Evolutionary conservation across 164 flowering plant species (phyloP), one percentile per base, ranked within the genome.

Genomic region (Annona cherimola): DNA sequence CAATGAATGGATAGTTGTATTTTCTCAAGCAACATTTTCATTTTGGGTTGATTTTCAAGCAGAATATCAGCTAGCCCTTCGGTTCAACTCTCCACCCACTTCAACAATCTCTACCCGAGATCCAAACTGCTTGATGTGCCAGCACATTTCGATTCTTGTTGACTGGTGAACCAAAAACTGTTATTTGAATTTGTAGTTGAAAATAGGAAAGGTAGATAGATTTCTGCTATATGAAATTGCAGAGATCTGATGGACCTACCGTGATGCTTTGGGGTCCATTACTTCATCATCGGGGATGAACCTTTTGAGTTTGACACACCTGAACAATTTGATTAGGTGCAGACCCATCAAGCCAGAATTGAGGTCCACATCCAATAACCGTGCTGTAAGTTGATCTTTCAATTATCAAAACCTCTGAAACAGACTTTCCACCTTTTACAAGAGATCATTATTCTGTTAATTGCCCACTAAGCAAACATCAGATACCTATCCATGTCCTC

Each of bases 381-480:
- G 43, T 26, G 54, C 35, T 4, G 50, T 12, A 41, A 4, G 50
- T 72, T 73, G 69, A 63, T 64, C 61, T 73, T 61, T 73, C 61
- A 63, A 55, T 64, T 68, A 45, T 55, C 45, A 50, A 20, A 19
- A 14, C 68, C 26, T 40, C 50, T 19, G 77, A 74, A 67, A 59
- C 61, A 39, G 77, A 78, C 73, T 39, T 62, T 65, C 60, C 69
- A 78, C 73, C 77, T 26, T 78, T 40, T 61, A 2, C 41, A 35
- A 8, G 39, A 26, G 16, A 12, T 63, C 3, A 39, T 35, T 63
- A 1, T 3, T 4, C 5, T 41, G 43, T 41, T 41, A 41, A 63
- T 63, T 63, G 41, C 3, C 6, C 67, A 63, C 5, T 3, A 63
- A 63, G 67, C 67, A 63, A 61, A 63, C 18, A 11, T 8, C 44